phyloP scores from a whole-genome alignment of 1,139 yeast genomes.

The Taiozyma sp. region DNA sequence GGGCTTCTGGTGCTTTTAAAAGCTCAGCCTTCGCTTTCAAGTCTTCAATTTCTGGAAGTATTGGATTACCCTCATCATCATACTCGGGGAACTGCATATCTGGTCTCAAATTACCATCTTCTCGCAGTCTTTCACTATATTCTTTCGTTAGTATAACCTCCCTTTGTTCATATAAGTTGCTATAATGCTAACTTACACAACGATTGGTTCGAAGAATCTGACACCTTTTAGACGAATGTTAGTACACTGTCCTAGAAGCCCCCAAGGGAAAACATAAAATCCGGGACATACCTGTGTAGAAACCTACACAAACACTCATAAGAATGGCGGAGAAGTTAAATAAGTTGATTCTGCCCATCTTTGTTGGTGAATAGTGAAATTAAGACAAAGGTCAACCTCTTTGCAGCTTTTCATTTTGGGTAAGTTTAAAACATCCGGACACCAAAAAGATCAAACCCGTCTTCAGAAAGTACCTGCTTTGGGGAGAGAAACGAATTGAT shows the following conservation, averaged over 20 bases:
- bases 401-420: background rate
- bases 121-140: slow-evolving; percentile 54
- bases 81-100: slow-evolving; percentile 45
- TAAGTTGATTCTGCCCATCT: slow-evolving; percentile 31
- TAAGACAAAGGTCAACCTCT: background rate
- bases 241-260: background rate
- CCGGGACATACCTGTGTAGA: slow-evolving; percentile 34
- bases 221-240: slow-evolving; percentile 34
- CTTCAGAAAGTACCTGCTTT: too few relatives aligned
- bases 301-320: slow-evolving; percentile 34
- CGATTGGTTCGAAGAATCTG: slow-evolving; percentile 68
- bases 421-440: background rate
- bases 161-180: background rate
- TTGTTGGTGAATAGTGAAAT: background rate
- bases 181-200: slow-evolving; percentile 45
- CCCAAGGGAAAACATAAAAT: too few relatives aligned
- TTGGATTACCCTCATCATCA: slow-evolving; percentile 35
- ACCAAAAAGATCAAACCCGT: background rate
- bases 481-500: too few relatives aligned
- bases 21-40: background rate
- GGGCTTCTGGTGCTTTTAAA: background rate
- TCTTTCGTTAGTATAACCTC: slow-evolving; percentile 1
- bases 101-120: slow-evolving; percentile 59
- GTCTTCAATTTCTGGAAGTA: slow-evolving; percentile 22
- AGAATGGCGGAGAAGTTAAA: slow-evolving; percentile 30